Evolutionary conservation across 2,329 filamentous ascomycete genomes (phyloP).

Genomic region (Pestalotiopsis sp.): DNA sequence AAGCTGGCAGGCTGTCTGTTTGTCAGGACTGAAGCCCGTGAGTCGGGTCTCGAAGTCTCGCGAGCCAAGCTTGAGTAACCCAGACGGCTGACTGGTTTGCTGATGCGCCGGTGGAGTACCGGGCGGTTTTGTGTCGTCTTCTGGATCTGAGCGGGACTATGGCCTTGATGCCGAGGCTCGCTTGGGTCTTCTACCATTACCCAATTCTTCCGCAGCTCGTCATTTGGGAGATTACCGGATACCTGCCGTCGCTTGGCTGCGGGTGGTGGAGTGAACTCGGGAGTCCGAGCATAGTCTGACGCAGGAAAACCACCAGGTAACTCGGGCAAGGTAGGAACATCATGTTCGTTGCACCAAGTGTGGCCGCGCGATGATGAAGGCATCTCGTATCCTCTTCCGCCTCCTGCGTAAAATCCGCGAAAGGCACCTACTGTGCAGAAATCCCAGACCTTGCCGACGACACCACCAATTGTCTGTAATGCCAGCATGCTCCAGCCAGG

Average conservation of each 20-base stretch:
- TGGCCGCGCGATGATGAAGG: slow-evolving; percentile 25
- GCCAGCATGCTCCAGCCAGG: slow-evolving; percentile 60
- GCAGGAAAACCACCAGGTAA: slow-evolving; percentile 35
- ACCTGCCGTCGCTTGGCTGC: slow-evolving; percentile 59
- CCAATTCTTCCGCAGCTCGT: slow-evolving; percentile 70
- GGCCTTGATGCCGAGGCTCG: slow-evolving; percentile 22
- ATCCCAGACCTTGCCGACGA: slow-evolving; percentile 79
- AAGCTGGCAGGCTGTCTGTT: slow-evolving; percentile 54
- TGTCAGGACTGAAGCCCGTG: slow-evolving; percentile 27
- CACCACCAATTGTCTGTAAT: slow-evolving; percentile 64
- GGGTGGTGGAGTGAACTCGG: slow-evolving; percentile 47
- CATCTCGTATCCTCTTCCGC: slow-evolving; percentile 72
- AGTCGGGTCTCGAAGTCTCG: slow-evolving; percentile 38
- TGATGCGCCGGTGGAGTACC: slow-evolving; percentile 46
- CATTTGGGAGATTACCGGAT: slow-evolving; percentile 44
- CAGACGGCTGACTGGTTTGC: slow-evolving; percentile 41
- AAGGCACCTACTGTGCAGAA: slow-evolving; percentile 80
- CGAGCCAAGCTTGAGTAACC: slow-evolving; percentile 29
- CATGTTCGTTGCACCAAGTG: slow-evolving; percentile 31
- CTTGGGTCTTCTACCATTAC: slow-evolving; percentile 62
- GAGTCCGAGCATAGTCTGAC: slow-evolving; percentile 36
- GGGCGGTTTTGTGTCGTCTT: slow-evolving; percentile 13
- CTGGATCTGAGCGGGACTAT: neutral
- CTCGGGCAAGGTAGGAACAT: slow-evolving; percentile 27
- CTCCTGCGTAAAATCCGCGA: slow-evolving; percentile 84